phyloP scores from a whole-genome alignment of 2,329 filamentous ascomycete species.

The Sporothrix pallida region DNA sequence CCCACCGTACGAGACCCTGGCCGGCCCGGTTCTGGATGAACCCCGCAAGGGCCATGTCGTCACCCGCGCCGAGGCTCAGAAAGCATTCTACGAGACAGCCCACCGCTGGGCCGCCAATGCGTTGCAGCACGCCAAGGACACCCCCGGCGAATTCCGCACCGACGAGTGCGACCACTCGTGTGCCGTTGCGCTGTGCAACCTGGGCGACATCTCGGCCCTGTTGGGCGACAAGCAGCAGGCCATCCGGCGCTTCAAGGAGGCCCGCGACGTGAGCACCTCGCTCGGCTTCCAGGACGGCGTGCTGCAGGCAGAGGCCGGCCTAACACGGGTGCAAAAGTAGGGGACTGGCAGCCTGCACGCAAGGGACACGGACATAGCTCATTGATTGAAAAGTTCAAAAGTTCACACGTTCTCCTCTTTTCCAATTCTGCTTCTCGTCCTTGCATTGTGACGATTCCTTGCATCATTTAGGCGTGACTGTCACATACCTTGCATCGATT shows the following conservation, averaged over 20 bases:
- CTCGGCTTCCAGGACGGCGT: slow-evolving; percentile 60
- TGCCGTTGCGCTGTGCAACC: slow-evolving; percentile 81
- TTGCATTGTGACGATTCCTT: too few relatives aligned
- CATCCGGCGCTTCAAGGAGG: slow-evolving; percentile 70
- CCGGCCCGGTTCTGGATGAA: slow-evolving; percentile 35
- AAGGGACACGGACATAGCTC: neutral
- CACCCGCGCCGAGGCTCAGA: slow-evolving; percentile 53
- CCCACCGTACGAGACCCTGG: slow-evolving; percentile 45
- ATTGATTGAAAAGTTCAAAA: neutral
- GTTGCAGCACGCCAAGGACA: slow-evolving; percentile 67
- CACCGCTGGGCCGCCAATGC: slow-evolving; percentile 81
- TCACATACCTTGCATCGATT: too few relatives aligned
- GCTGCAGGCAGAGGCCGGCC: slow-evolving; percentile 58
- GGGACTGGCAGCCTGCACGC: neutral
- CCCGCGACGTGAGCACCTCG: slow-evolving; percentile 64
- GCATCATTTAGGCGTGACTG: too few relatives aligned
- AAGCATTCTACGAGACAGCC: slow-evolving; percentile 71
- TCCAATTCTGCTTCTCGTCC: too few relatives aligned
- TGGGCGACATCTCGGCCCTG: slow-evolving; percentile 83
- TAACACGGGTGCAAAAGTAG: slow-evolving; percentile 42
- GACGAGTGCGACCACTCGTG: slow-evolving; percentile 85
- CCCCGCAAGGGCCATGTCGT: neutral
- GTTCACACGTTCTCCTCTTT: too few relatives aligned
- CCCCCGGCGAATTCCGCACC: slow-evolving; percentile 69
- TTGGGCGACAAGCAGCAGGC: slow-evolving; percentile 69